phyloP scores from a whole-genome alignment of 192 early-diverging fungal genomes.

The Chytriomyces sp. region DNA sequence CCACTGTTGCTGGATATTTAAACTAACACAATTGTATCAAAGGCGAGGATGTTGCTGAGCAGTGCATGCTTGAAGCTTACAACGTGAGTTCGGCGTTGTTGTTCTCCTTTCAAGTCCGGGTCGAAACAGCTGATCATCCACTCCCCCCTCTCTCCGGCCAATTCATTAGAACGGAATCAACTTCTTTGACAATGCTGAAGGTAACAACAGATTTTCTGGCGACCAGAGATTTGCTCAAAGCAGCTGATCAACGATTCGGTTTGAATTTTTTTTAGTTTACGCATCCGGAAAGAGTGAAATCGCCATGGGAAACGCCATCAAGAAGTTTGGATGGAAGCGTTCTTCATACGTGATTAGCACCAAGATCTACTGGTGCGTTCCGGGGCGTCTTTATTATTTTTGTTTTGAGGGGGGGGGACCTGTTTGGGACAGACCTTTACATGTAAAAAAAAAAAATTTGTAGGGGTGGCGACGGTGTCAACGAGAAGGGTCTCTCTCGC shows the following conservation, averaged over 20 bases:
- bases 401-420: not conserved
- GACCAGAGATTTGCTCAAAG: too few relatives aligned
- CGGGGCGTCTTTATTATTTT: not conserved
- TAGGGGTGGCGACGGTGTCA: constrained; percentile 74
- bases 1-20: too few relatives aligned
- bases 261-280: constrained; percentile 29
- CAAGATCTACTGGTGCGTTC: constrained; percentile 61
- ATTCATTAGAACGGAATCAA: constrained; percentile 71
- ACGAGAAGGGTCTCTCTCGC: constrained; percentile 79
- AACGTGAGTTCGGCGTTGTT: constrained; percentile 7
- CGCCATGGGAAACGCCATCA: constrained; percentile 78
- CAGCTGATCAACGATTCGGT: too few relatives aligned
- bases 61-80: constrained; percentile 27
- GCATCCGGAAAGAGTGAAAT: constrained; percentile 71
- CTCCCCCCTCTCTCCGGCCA: constrained; percentile 60
- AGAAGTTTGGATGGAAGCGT: constrained; percentile 74
- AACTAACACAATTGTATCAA: not conserved
- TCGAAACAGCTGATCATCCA: not conserved
- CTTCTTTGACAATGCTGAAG: constrained; percentile 67
- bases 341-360: constrained; percentile 79
- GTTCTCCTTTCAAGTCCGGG: too few relatives aligned
- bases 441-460: not conserved
- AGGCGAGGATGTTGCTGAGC: constrained; percentile 16
- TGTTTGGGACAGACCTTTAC: not conserved
- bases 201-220: too few relatives aligned